Conservation (phyloP, 345 rosid species). For the Populus deltoides region DNA sequence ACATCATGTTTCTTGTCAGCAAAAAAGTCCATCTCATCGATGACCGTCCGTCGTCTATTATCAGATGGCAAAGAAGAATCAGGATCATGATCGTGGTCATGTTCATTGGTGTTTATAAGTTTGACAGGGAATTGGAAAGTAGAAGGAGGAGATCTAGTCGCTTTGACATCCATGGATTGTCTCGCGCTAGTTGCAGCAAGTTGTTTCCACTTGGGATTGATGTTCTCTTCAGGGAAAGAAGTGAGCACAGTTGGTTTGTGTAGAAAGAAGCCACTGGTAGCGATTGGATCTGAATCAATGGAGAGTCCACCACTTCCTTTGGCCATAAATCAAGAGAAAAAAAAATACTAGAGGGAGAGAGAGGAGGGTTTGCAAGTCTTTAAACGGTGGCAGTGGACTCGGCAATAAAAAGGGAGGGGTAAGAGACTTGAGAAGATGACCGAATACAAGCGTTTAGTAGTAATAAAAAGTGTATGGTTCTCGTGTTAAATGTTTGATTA, state of each 20-base stretch:
- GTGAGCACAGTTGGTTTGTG: constrained; percentile 44
- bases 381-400: constrained; percentile 56
- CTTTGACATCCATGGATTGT: background rate
- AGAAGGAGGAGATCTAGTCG: constrained; percentile 28
- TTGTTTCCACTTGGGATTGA: background rate
- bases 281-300: constrained; percentile 52
- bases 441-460: constrained; percentile 6
- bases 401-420: constrained; percentile 55
- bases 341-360: constrained; percentile 17
- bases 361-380: constrained; percentile 19
- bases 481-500: background rate
- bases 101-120: constrained; percentile 15
- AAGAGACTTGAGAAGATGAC: constrained; percentile 42
- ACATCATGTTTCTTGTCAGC: constrained; percentile 21
- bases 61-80: constrained; percentile 5
- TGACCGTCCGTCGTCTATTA: constrained; percentile 24
- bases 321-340: constrained; percentile 48
- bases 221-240: constrained; percentile 41
- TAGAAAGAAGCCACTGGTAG: constrained; percentile 18
- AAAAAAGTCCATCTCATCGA: constrained; percentile 59
- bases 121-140: constrained; percentile 48
- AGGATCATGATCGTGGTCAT: background rate
- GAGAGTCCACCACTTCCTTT: constrained; percentile 48
- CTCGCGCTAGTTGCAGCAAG: background rate
- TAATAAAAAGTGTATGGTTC: background rate